Evolutionary conservation across 2,329 filamentous ascomycete genomes (phyloP), one percentile per base, ranked within the genome.

Genomic region (Colletotrichum sidae): DNA sequence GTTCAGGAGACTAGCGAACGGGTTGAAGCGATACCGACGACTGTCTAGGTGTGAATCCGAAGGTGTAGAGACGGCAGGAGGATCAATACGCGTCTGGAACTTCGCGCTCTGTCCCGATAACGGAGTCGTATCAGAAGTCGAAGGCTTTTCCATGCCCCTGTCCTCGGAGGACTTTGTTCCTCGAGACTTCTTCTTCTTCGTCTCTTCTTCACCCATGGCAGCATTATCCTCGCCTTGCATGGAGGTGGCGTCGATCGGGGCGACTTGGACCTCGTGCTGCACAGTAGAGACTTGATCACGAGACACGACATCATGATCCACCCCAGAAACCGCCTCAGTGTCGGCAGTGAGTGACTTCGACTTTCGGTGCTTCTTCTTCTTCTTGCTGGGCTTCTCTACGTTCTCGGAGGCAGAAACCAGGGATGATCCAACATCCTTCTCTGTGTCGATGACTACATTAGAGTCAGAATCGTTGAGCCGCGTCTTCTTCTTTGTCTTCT

Each of bases 11-110:
- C 15, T 15, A 9, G 33, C 42, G 34, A 54, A 65, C 1, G 62
- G 62, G 34, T 65, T 65, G 38, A 42, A 56, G 12, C 13, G 45
- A 17, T 38, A 37, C 10, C n/a, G 15, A 25, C 52, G 39, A 52
- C 25, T 15, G 35, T n/a, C 42, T 6, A 11, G 25, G 8, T n/a
- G 2, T 13, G 46, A 38, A 8, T 39, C 15, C 34, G 35, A 11
- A 17, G 25, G 41, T 44, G 15, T 12, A 12, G 11, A 39, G 17
- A n/a, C 15, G 13, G 25, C 15, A 8, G 50, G 61, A 10, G 50
- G 13, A 13, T 41, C 12, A 41, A 65, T 62, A 37, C 45, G 57
- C 45, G 46, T 55, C n/a, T 45, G 46, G 15, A 37, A 41, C 33
- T 54, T 60, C 11, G 17, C 15, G 11, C 25, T 25, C 25, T 25